Conservation (phyloP, 2,329 filamentous ascomycete genomes). For the Tolypocladium sp. region DNA sequence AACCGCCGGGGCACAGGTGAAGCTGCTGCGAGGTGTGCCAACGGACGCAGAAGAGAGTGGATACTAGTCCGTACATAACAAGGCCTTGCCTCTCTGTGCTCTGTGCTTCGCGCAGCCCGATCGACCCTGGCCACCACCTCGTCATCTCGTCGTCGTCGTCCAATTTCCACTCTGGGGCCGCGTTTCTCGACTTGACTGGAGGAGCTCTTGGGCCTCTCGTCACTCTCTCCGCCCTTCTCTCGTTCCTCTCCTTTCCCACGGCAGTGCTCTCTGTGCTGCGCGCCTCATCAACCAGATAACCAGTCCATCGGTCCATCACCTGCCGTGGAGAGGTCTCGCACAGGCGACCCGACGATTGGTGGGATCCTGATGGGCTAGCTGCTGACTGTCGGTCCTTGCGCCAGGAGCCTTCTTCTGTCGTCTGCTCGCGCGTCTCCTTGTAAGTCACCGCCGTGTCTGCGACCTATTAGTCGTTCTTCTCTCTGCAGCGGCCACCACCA, state of each 20-base stretch:
- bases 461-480: not conserved
- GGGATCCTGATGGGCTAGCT: not conserved
- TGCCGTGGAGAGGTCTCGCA: not conserved
- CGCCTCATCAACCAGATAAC: not conserved
- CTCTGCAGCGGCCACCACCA: not conserved
- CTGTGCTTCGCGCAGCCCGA: not conserved
- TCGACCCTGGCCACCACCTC: not conserved
- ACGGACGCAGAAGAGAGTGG: not conserved
- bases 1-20: not conserved
- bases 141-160: not conserved
- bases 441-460: not conserved
- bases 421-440: not conserved
- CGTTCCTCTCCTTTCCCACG: not conserved
- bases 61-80: not conserved
- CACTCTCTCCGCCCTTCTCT: not conserved
- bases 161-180: slow-evolving; percentile 2
- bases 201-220: not conserved
- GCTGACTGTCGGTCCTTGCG: not conserved
- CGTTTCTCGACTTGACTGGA: not conserved
- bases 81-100: not conserved
- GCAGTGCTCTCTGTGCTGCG: not conserved
- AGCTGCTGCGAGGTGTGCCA: not conserved
- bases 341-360: not conserved
- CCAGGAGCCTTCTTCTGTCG: not conserved
- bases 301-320: not conserved